These are phyloP conservation scores for Nematodospora anomalae DNA, from an alignment of 1,139 yeast species.

Conservation along the genomic window DNA sequence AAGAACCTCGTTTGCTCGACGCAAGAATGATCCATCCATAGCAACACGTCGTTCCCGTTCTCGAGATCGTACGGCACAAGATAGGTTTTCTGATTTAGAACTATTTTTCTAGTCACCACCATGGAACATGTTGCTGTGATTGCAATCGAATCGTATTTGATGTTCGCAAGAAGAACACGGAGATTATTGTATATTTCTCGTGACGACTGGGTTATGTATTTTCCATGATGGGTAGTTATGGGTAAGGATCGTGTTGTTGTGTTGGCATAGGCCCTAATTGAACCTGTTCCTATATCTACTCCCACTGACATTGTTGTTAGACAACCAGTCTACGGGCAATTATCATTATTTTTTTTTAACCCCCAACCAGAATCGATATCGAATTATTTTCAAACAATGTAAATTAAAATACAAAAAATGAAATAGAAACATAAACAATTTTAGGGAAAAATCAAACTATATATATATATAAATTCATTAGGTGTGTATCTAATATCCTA, in stretches of 20 bases:
- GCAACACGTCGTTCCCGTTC: constrained; percentile 40
- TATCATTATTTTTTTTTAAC: too few relatives aligned
- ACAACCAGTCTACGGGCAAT: too few relatives aligned
- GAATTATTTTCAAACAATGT: too few relatives aligned
- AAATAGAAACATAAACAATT: background rate
- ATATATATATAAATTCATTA: constrained; percentile 4
- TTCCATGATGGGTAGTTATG: constrained; percentile 13
- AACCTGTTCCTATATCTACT: constrained; percentile 55
- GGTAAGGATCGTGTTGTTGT: constrained; percentile 6
- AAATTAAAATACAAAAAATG: background rate
- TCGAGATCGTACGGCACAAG: constrained; percentile 26
- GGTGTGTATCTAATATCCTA: constrained; percentile 18
- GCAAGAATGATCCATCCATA: constrained; percentile 57
- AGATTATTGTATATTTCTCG: constrained; percentile 29
- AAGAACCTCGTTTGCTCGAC: constrained; percentile 24
- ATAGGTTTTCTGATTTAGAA: constrained; percentile 13
- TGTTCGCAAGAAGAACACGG: constrained; percentile 8
- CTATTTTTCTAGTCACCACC: constrained; percentile 35
- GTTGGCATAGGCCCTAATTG: constrained; percentile 33
- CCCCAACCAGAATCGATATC: too few relatives aligned
- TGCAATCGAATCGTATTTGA: constrained; percentile 17
- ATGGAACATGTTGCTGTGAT: constrained; percentile 57
- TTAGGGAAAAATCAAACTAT: background rate
- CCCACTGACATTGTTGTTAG: too few relatives aligned
- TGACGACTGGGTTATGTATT: constrained; percentile 43